Evolutionary conservation across 2,329 filamentous ascomycete genomes (phyloP).

Genomic region (Scorias spongiosa): DNA sequence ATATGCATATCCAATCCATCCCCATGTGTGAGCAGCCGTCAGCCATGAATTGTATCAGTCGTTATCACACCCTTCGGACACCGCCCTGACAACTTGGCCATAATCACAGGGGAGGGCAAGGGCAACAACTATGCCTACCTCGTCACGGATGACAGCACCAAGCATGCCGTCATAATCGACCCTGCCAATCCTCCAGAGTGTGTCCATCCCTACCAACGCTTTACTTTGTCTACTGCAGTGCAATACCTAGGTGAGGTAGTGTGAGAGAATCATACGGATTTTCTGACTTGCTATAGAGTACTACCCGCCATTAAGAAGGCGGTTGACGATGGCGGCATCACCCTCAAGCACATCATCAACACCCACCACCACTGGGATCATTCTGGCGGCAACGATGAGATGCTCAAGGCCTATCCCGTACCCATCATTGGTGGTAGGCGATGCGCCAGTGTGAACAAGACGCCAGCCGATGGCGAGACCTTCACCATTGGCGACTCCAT

Average conservation of each 20-base stretch:
- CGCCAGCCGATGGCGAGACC: slow-evolving; percentile 56
- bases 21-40: slow-evolving; percentile 58
- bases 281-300: slow-evolving; percentile 30
- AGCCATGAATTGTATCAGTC: slow-evolving; percentile 13
- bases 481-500: slow-evolving; percentile 75
- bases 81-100: slow-evolving; percentile 2
- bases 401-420: slow-evolving; percentile 49
- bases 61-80: background rate
- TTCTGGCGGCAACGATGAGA: slow-evolving; percentile 73
- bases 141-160: slow-evolving; percentile 34
- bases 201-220: slow-evolving; percentile 15
- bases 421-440: slow-evolving; percentile 78
- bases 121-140: slow-evolving; percentile 73
- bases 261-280: background rate
- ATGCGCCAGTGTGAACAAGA: slow-evolving; percentile 65
- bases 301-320: slow-evolving; percentile 56
- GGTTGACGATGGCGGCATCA: slow-evolving; percentile 52
- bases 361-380: slow-evolving; percentile 97
- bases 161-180: slow-evolving; percentile 51
- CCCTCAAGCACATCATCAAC: slow-evolving; percentile 81
- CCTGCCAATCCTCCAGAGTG: slow-evolving; percentile 67
- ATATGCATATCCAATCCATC: slow-evolving; percentile 77
- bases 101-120: slow-evolving; percentile 50
- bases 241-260: background rate
- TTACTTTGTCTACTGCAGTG: background rate